Evolutionary conservation across 192 early-diverging fungal genomes (phyloP).

Genomic region (Helicostylum pulchrum): DNA sequence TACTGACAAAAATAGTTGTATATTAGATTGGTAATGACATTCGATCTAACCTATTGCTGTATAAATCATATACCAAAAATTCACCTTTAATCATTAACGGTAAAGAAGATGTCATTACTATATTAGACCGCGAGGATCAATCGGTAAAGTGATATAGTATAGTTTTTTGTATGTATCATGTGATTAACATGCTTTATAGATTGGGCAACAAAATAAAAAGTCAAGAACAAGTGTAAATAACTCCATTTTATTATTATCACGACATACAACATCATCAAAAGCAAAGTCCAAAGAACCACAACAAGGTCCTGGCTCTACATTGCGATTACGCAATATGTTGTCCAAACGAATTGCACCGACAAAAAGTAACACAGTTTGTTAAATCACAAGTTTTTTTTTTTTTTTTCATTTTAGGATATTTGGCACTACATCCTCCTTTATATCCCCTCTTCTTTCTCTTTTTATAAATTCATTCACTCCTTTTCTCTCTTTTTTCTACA

Average conservation of each 20-base stretch:
- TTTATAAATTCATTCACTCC: not conserved
- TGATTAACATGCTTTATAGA: too few species aligned
- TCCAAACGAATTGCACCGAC: constrained; percentile 3
- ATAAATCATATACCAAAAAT: constrained; percentile 13
- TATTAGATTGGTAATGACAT: constrained; percentile 17
- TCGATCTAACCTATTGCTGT: constrained; percentile 10
- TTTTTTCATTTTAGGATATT: not conserved
- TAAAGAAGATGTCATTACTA: constrained; percentile 14
- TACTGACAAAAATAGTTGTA: not conserved
- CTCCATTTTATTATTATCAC: not conserved
- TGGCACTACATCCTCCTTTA: constrained; percentile 8
- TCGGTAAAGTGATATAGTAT: constrained; percentile 10
- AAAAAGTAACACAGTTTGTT: not conserved
- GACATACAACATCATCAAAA: not conserved
- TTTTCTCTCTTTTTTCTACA: not conserved
- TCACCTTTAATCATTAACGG: constrained; percentile 17
- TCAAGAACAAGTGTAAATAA: constrained; percentile 1
- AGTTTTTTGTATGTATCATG: not conserved
- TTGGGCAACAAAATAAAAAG: not conserved
- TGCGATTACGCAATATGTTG: constrained; percentile 22
- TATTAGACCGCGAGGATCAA: constrained; percentile 24
- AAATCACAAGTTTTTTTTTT: constrained; percentile 5
- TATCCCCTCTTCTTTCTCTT: constrained; percentile 3
- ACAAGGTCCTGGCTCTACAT: constrained; percentile 21
- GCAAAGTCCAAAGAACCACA: constrained; percentile 2